phyloP scores from a whole-genome alignment of 2,329 filamentous ascomycete species.

The Colletotrichum magnum region DNA sequence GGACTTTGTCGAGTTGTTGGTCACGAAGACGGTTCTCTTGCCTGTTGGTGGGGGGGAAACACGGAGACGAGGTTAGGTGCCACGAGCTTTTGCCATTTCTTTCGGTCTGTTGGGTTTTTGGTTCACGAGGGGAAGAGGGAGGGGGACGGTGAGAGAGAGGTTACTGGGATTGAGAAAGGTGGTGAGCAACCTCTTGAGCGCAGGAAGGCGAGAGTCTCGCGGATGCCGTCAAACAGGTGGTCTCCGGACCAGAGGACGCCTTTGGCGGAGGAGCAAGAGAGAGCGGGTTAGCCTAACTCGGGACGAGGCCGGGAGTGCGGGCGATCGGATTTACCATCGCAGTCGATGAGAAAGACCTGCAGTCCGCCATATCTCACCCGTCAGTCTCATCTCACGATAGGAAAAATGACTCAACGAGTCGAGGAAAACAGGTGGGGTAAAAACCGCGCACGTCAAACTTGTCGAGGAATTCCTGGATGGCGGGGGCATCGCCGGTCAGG shows the following conservation, averaged over 20 bases:
- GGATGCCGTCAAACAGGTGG: conserved; percentile 86
- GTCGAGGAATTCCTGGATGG: conserved; percentile 86
- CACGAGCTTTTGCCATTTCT: not conserved
- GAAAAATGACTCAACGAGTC: conserved; percentile 35
- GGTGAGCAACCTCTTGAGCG: conserved; percentile 78
- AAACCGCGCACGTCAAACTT: conserved; percentile 86
- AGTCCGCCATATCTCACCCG: conserved; percentile 52
- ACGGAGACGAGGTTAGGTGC: conserved; percentile 25
- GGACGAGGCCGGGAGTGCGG: conserved; percentile 5
- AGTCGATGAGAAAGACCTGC: conserved; percentile 90
- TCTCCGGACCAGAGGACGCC: conserved; percentile 98
- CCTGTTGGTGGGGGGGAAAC: conserved; percentile 62
- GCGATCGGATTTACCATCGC: conserved; percentile 79
- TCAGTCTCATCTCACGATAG: conserved; percentile 33
- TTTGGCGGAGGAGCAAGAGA: conserved; percentile 53
- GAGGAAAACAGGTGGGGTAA: conserved; percentile 10
- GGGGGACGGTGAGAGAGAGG: not conserved
- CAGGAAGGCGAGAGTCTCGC: conserved; percentile 87
- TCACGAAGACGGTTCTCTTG: conserved; percentile 95
- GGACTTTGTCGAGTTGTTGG: conserved; percentile 99
- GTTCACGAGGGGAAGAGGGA: not conserved
- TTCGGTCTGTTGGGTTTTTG: not conserved
- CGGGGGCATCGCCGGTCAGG: conserved; percentile 83
- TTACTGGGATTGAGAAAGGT: conserved; percentile 32
- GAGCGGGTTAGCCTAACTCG: conserved; percentile 17